Conservation (phyloP, 1,139 yeast species). For the Yamadazyma diospyri region DNA sequence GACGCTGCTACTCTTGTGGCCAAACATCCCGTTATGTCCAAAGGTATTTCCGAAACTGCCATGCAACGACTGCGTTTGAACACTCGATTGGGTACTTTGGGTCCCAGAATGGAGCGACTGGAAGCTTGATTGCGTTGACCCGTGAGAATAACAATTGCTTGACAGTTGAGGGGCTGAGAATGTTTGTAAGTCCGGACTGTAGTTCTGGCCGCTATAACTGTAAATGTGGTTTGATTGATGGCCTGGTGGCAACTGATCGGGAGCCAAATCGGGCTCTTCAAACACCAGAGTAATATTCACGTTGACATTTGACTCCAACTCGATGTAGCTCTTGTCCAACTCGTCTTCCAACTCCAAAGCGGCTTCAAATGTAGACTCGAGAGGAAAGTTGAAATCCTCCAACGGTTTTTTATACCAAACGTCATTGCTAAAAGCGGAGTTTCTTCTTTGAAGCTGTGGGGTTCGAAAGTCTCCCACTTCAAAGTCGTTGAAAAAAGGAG, state of each 20-base stretch:
- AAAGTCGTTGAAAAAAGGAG: slow-evolving; percentile 15
- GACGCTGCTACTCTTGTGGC: background rate
- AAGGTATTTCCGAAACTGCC: background rate
- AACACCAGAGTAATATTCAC: slow-evolving; percentile 3
- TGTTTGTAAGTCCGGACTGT: background rate
- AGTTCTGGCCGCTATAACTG: background rate
- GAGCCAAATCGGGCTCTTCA: slow-evolving; percentile 7
- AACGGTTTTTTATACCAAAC: slow-evolving; percentile 6
- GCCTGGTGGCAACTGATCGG: slow-evolving; percentile 5
- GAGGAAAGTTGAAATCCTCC: slow-evolving; percentile 6
- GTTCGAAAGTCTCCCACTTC: slow-evolving; percentile 9
- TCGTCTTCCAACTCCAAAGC: slow-evolving; percentile 7
- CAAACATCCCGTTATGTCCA: background rate
- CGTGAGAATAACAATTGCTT: slow-evolving; percentile 1
- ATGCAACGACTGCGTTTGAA: too few relatives aligned
- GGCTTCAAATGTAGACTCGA: slow-evolving; percentile 7
- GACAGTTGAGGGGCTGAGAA: slow-evolving; percentile 1
- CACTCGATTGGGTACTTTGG: slow-evolving; percentile 2
- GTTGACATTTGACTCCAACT: slow-evolving; percentile 6
- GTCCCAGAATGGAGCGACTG: background rate
- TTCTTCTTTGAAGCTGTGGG: slow-evolving; percentile 6
- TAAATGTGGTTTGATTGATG: background rate
- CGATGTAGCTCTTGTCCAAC: slow-evolving; percentile 7
- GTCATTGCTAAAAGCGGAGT: slow-evolving; percentile 5
- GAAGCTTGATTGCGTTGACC: slow-evolving; percentile 1